Evolutionary conservation across 768 basidiomycete species (phyloP).

Genomic region (Pulveroboletus sp.): DNA sequence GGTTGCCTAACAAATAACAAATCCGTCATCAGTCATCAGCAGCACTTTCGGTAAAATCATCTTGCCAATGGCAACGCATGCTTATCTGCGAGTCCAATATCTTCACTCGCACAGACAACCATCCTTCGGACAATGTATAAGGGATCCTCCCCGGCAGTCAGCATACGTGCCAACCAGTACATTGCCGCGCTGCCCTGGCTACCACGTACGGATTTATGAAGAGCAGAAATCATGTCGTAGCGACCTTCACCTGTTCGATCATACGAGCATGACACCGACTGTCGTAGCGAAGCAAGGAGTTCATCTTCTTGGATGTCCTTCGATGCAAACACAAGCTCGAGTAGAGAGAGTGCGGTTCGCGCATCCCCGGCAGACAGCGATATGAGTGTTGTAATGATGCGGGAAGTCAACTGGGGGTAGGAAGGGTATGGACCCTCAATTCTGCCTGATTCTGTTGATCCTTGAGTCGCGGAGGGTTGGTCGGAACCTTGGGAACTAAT

Average conservation of each 20-base stretch:
- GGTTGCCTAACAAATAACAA: constrained; percentile 44
- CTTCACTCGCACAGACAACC: constrained; percentile 80
- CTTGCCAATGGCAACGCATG: constrained; percentile 70
- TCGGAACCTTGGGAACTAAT: constrained; percentile 17
- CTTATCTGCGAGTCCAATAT: constrained; percentile 76
- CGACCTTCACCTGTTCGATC: constrained; percentile 72
- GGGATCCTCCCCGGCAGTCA: constrained; percentile 77
- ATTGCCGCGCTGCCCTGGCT: constrained; percentile 72
- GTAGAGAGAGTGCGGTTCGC: constrained; percentile 68
- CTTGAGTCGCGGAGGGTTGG: constrained; percentile 11
- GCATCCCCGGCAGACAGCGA: constrained; percentile 66
- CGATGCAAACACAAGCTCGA: constrained; percentile 61
- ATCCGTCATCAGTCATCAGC: constrained; percentile 7
- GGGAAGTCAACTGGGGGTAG: constrained; percentile 41
- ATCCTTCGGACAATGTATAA: constrained; percentile 69
- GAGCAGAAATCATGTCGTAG: constrained; percentile 80
- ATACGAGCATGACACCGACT: constrained; percentile 62
- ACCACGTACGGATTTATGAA: constrained; percentile 82
- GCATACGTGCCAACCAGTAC: constrained; percentile 88
- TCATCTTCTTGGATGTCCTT: constrained; percentile 39
- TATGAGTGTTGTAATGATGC: constrained; percentile 45
- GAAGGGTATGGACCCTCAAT: constrained; percentile 16
- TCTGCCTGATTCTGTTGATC: constrained; percentile 17
- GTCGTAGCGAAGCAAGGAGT: constrained; percentile 54
- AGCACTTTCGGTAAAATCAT: not conserved